A percentile compares a stretch with the other conserved stretches of the same genome.
Conservation (phyloP, 441 rosid genomes). For the Croton laevigatus region DNA sequence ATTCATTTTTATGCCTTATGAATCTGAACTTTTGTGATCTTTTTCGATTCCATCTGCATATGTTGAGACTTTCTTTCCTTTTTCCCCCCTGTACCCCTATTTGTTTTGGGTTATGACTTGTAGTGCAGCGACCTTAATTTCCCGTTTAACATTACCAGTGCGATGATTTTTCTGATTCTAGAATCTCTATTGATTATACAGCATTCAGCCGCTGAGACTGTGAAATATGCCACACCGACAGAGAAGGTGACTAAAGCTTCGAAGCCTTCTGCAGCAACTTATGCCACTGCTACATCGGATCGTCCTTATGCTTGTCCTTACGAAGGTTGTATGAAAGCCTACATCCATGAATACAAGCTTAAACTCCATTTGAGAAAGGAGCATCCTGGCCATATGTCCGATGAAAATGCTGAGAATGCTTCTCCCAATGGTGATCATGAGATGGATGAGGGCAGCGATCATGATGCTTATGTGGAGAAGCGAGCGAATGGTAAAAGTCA, state of each 20-base stretch:
- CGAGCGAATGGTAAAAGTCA: constrained; percentile 49
- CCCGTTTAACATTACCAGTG: not conserved
- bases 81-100: too few species aligned
- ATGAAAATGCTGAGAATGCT: constrained; percentile 54
- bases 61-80: too few species aligned
- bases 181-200: constrained; percentile 26
- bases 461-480: constrained; percentile 56
- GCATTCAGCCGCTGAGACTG: constrained; percentile 50
- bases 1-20: too few species aligned
- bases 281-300: constrained; percentile 63
- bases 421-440: constrained; percentile 48
- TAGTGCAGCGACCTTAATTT: not conserved
- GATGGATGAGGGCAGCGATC: constrained; percentile 78
- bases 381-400: constrained; percentile 73
- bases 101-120: not conserved
- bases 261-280: constrained; percentile 51
- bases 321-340: constrained; percentile 85
- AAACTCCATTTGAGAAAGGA: constrained; percentile 87
- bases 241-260: constrained; percentile 63
- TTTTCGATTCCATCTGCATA: too few species aligned
- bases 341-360: constrained; percentile 93
- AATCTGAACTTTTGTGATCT: too few species aligned
- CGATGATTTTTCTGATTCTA: constrained; percentile 1
- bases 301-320: constrained; percentile 93
- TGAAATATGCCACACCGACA: constrained; percentile 59